Evolutionary conservation across 768 basidiomycete genomes (phyloP).

Genomic region (Strobilomyces echinocephalus): DNA sequence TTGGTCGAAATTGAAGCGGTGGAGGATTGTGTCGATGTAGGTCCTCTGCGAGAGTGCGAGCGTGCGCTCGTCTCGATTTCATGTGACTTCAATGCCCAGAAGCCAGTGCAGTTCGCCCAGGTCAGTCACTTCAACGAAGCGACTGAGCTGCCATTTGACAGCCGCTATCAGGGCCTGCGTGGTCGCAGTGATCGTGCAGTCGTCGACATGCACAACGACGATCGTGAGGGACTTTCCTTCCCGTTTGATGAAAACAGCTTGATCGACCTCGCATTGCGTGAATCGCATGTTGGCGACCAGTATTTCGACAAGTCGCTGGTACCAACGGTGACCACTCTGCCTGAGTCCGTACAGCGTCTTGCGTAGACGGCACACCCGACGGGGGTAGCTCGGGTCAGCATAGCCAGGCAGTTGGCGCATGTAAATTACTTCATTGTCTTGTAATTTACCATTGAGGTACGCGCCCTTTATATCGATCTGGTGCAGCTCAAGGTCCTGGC

Average conservation of each 20-base stretch:
- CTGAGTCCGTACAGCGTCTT: background rate
- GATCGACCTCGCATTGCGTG: background rate
- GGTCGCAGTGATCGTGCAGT: background rate
- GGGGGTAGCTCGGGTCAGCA: background rate
- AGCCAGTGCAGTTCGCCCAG: no score
- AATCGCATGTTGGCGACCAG: background rate
- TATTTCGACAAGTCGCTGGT: background rate
- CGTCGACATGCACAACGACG: background rate
- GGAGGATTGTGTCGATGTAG: conserved; percentile 32
- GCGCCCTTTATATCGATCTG: background rate
- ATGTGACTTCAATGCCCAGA: background rate
- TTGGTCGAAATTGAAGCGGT: conserved; percentile 22
- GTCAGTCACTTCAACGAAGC: no score
- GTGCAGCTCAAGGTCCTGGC: background rate
- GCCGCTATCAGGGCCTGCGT: background rate
- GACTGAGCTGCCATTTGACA: background rate
- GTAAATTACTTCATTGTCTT: background rate
- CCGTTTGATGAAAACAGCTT: background rate
- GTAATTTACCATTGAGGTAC: background rate
- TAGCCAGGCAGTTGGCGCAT: background rate
- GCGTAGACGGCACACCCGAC: background rate
- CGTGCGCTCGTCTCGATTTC: background rate
- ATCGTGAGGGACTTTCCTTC: background rate
- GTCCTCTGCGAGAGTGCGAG: background rate
- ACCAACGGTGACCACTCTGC: background rate